phyloP scores from a whole-genome alignment of 1,284 basidiomycete species.

The Ceratobasidium sp. region DNA sequence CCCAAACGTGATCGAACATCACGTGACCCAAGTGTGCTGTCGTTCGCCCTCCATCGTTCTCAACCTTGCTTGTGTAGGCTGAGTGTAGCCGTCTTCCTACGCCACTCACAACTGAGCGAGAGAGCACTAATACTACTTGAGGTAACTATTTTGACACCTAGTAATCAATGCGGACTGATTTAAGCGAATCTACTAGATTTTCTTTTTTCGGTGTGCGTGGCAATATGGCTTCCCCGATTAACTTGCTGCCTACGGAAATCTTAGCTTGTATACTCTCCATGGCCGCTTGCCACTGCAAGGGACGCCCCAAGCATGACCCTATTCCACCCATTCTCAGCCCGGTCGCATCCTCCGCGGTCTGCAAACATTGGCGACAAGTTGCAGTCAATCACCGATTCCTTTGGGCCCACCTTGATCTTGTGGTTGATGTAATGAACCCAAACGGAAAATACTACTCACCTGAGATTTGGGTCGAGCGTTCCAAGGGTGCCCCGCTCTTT shows the following conservation, averaged over 20 bases:
- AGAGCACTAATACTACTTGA: too few species aligned
- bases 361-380: conserved; percentile 7
- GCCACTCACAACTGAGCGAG: too few species aligned
- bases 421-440: not conserved
- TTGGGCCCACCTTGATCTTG: conserved; percentile 16
- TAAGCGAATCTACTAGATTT: too few species aligned
- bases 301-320: not conserved
- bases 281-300: not conserved
- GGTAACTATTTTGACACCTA: too few species aligned
- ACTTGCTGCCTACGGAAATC: not conserved
- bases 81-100: too few species aligned
- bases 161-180: too few species aligned
- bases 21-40: too few species aligned
- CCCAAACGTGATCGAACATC: too few species aligned
- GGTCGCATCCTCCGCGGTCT: not conserved
- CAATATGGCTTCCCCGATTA: not conserved
- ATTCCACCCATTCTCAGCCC: not conserved
- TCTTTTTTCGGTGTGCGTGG: too few species aligned
- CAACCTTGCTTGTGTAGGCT: too few species aligned
- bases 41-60: too few species aligned
- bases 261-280: not conserved
- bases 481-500: not conserved
- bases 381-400: not conserved
- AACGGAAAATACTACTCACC: not conserved
- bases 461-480: not conserved